A percentile compares a stretch with the other conserved stretches of the same genome.
Conservation (phyloP, 164 flowering plant species). For the Annona cherimola region DNA sequence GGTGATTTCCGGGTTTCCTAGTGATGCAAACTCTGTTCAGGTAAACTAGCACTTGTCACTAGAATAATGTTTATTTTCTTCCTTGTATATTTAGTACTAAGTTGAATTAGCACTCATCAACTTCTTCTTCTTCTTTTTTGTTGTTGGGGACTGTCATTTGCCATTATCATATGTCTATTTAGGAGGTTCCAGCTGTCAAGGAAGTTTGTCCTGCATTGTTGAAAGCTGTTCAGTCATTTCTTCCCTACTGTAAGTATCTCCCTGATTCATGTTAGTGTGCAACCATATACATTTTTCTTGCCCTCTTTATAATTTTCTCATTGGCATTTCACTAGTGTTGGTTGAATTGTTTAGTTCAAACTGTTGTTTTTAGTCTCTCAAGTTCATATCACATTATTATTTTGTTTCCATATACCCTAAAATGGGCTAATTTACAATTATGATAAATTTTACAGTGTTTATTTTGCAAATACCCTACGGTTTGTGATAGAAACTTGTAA, state of each 20-base stretch:
- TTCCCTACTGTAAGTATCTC: slow-evolving; percentile 73
- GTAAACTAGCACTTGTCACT: slow-evolving; percentile 24
- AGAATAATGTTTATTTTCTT: neutral
- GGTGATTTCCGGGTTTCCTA: slow-evolving; percentile 68
- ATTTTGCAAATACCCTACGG: no score
- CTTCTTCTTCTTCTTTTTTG: neutral
- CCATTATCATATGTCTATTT: slow-evolving; percentile 6
- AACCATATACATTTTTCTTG: neutral
- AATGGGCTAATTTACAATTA: no score
- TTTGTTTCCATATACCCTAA: no score
- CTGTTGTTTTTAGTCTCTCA: neutral
- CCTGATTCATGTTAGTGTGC: neutral
- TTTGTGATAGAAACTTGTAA: no score
- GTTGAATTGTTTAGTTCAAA: neutral
- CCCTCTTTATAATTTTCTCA: neutral
- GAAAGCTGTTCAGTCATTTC: slow-evolving; percentile 71
- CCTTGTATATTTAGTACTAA: neutral
- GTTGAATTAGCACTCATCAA: neutral
- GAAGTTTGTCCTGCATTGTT: slow-evolving; percentile 77
- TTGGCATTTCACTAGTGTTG: neutral
- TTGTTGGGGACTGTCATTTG: neutral
- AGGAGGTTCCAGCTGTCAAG: slow-evolving; percentile 87
- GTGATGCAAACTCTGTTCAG: slow-evolving; percentile 83
- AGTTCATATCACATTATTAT: neutral
- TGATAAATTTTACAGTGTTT: no score